phyloP scores from a whole-genome alignment of 495 filamentous ascomycete genomes.

The Hypomontagnella monticulosa region DNA sequence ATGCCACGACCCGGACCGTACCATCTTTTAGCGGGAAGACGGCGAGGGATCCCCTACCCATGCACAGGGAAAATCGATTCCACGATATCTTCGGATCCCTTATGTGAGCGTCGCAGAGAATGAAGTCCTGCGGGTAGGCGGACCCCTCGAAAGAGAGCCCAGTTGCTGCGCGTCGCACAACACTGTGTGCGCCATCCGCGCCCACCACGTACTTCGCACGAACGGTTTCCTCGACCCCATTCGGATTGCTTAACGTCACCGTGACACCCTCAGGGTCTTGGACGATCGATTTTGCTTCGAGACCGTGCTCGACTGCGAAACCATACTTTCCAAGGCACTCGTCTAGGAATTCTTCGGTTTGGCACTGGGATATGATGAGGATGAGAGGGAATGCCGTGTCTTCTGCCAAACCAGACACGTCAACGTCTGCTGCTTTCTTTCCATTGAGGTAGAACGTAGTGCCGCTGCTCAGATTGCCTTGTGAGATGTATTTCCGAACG shows the following conservation, averaged over 20 bases:
- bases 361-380: conserved; percentile 52
- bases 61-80: conserved; percentile 37
- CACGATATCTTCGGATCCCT: conserved; percentile 27
- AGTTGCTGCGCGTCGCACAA: conserved; percentile 49
- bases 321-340: conserved; percentile 47
- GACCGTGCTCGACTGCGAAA: conserved; percentile 46
- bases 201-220: conserved; percentile 56
- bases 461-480: conserved; percentile 32
- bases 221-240: conserved; percentile 38
- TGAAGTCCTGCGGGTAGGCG: conserved; percentile 55
- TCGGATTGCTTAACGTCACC: conserved; percentile 34
- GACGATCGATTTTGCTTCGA: conserved; percentile 47
- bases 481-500: conserved; percentile 24
- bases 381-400: conserved; percentile 52
- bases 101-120: conserved; percentile 53
- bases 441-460: conserved; percentile 40
- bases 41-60: conserved; percentile 31
- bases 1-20: conserved; percentile 33
- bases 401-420: conserved; percentile 45
- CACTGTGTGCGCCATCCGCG: conserved; percentile 57
- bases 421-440: conserved; percentile 40
- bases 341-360: conserved; percentile 55
- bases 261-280: conserved; percentile 51
- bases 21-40: conserved; percentile 39
- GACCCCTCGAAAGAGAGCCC: conserved; percentile 53